Evolutionary conservation across 345 rosid species (phyloP), one percentile per base, ranked within the genome.

Genomic region (Eucalyptus caleyi): DNA sequence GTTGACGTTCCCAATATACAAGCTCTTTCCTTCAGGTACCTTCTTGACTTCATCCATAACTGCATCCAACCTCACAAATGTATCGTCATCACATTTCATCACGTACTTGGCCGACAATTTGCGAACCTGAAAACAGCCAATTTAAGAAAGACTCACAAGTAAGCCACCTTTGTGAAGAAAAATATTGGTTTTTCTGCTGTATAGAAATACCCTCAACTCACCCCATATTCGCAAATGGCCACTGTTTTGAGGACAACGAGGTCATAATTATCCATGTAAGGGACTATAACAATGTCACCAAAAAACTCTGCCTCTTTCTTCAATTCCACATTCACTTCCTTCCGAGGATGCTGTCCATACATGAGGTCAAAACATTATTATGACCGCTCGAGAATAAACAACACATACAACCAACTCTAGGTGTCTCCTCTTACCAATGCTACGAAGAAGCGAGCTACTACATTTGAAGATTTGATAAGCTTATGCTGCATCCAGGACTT

Each of bases 271-370:
- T 97, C 99, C 98, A 97, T 94, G 92, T 96, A 97, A 27, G 99
- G 99, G 67, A 97, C 98, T 26, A 97, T 91, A 47, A 97, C 97
- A 88, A 96, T 94, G 93, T 97, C 99, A 59, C 98, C 96, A 86
- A 97, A 97, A 89, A 94, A 97, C 89, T 97, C 99, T 50, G 99
- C 99, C 95, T 97, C 99, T 93, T 94, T 95, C 95, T 97, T 97
- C 89, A 97, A 87, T 90, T 95, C 98, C 90, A 92, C 94, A 91
- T 97, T 97, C 94, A 97, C 97, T 92, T 96, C 97, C 91, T 97
- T 97, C 92, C 99, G 93, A 83, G 95, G 94, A 91, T 96, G 95
- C 99, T 97, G 92, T 89, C 54, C 83, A 88, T 50, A 89, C 24
- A 88, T 85, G 56, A 88, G 90, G 87, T 91, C 37, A 87, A 82